Base-by-base conservation (phyloP, 371 early-diverging fungal species). In the Cokeromyces recurvatus region DNA sequence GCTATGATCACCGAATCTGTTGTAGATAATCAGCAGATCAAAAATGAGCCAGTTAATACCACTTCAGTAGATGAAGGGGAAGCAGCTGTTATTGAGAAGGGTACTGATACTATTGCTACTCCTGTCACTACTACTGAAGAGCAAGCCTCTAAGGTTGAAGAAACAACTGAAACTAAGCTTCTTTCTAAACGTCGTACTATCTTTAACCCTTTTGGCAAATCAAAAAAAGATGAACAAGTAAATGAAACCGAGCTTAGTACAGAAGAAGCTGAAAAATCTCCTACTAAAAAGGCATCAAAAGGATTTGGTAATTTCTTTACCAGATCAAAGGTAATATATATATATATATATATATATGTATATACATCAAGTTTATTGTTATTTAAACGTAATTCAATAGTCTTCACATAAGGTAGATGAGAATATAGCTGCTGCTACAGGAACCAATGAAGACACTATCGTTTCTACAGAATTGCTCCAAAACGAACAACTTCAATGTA, bases 171-270 rank as follows among this genome's bases (percentile, higher is more conserved):
- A 19, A 34, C 11, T n/a, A 34, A 3, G 2, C 25, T 29, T 14
- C 21, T 56, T 24, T 32, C 48, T 17, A 62, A 62, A 22, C 53
- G 62, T 38, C 54, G 58, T 23, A 57, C 51, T 14, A 46, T 62
- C 54, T 57, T 58, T 20, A 62, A 62, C 22, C 62, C 62, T 22
- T 62, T 62, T 20, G 62, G 48, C 14, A 62, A 62, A 24, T 22
- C 54, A 29, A 53, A 58, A 51, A 58, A 58, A 29, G 48, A 58
- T 16, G 54, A 54, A 24, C 17, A 34, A 31, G 22, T 24, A 39
- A 23, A 31, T 27, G 2, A 25, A 8, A 7, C 32, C 48, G n/a
- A 20, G n/a, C n/a, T n/a, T 31, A 15, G 21, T 15, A 23, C 16
- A 11, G 43, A 53, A 32, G 47, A 57, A 43, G 60, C 65, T 20